Evolutionary conservation across 1,284 basidiomycete species (phyloP), one percentile per base, ranked within the genome.

Genomic region (Marasmius sp.): DNA sequence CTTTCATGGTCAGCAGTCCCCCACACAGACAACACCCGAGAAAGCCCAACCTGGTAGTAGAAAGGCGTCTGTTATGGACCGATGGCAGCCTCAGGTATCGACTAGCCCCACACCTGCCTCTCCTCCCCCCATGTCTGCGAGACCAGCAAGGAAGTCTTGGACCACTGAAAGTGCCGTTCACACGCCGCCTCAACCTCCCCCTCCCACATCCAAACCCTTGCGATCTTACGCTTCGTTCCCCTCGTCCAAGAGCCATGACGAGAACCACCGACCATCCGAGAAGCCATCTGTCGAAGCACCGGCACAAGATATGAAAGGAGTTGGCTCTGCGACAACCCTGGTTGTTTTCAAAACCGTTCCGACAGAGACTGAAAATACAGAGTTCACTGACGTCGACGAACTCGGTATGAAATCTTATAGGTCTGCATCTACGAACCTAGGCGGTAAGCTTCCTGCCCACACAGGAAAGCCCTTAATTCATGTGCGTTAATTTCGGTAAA

Each of bases 401-500:
- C 73, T 87, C 52, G 88, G 87, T 39, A 74, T 86, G 61, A 84
- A 82, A 59, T 66, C 68, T 68, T 58, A 54, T 33, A 20, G 47
- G 22, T 11, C 61, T 61, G 22, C 55, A 2, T 47, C 27, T 27
- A 5, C 27, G 27, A 27, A 33, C 39, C 27, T 55, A 34, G 69
- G 59, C 65, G 67, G 66, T 68, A 71, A 79, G 58, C 71, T 79
- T 65, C 79, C 82, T 61, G 69, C 75, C 33, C 77, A 81, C 59
- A 74, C 81, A 61, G 81, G 83, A 66, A 86, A 85, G 72, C 86
- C 89, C 67, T 76, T 92, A 78, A 87, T 83, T 77, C 91, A 92
- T 86, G 90, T 92, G 85, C 88, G 90, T 92, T 83, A 82, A 79
- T 83, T 85, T 81, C 79, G 86, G 85, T 85, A 79, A 86, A 83